A percentile compares a stretch with the other conserved stretches of the same genome.
Conservation (phyloP, 116 monocot species). For the Trichopus zeylanicus region DNA sequence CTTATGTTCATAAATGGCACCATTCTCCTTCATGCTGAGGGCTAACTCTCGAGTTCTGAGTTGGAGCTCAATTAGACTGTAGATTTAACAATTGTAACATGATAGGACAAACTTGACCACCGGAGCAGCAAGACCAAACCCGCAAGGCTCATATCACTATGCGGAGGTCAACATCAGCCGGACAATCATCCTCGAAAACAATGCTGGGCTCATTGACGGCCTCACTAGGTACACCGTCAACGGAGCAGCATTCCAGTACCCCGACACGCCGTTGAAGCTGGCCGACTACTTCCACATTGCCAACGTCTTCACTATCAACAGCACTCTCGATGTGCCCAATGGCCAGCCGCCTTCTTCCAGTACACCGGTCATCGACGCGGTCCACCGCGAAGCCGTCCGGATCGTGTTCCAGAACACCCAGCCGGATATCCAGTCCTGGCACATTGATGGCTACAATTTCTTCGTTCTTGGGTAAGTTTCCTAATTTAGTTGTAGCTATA, state of each 20-base stretch:
- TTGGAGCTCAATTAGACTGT: no score
- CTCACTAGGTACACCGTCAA: conserved; percentile 19
- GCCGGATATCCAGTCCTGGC: conserved; percentile 20
- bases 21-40: neutral
- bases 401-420: conserved; percentile 32
- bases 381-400: conserved; percentile 18
- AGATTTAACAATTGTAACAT: neutral
- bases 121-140: conserved; percentile 44
- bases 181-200: conserved; percentile 29
- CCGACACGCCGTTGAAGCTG: conserved; percentile 43
- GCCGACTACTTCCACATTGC: conserved; percentile 38
- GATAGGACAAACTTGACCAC: conserved; percentile 21
- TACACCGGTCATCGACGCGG: conserved; percentile 19
- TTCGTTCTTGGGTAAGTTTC: conserved; percentile 33
- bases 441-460: conserved; percentile 34
- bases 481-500: neutral
- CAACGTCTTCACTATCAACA: conserved; percentile 8
- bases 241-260: conserved; percentile 19
- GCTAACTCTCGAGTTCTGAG: no score
- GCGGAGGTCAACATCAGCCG: conserved; percentile 27
- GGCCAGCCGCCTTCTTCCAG: neutral
- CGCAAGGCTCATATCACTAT: conserved; percentile 49
- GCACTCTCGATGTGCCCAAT: conserved; percentile 13
- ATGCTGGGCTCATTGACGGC: neutral
- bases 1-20: neutral